These are phyloP conservation scores for Umbilicus rupestris DNA, from an alignment of 164 flowering plant genomes.

Conservation along the genomic window DNA sequence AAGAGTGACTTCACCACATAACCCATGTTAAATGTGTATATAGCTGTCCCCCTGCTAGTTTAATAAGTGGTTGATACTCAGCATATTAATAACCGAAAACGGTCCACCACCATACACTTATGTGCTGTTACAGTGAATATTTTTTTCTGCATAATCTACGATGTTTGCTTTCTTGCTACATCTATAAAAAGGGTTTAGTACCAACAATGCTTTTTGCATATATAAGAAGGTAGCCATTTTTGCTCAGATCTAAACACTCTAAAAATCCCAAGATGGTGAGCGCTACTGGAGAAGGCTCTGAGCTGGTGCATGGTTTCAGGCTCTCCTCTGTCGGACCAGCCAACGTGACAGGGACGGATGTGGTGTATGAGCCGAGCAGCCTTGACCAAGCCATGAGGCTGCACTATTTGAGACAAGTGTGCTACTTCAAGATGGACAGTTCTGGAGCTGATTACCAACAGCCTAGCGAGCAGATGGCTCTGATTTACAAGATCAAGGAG, in stretches of 20 bases:
- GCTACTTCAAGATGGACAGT: conserved; percentile 23
- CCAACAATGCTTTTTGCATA: too few species aligned
- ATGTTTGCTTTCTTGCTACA: background rate
- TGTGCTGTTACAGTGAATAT: too few species aligned
- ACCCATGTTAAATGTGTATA: background rate
- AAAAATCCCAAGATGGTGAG: background rate
- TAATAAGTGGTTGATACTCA: background rate
- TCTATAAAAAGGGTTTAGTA: background rate
- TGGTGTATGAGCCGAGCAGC: conserved; percentile 22
- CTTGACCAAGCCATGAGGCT: conserved; percentile 50
- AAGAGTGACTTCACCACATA: background rate
- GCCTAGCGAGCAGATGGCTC: conserved; percentile 20
- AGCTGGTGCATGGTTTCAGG: conserved; percentile 17
- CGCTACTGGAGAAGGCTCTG: conserved; percentile 9
- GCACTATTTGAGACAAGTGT: conserved; percentile 40
- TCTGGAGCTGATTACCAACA: background rate
- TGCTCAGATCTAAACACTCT: background rate
- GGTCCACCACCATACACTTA: background rate
- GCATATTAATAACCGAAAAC: background rate
- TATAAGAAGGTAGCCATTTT: background rate
- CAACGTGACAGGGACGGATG: conserved; percentile 24
- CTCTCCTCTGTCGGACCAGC: conserved; percentile 44
- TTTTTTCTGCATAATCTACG: background rate
- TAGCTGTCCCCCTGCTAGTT: background rate
- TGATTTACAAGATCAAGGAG: conserved; percentile 22